A percentile compares a stretch with the other conserved stretches of the same genome.
phyloP scores from a whole-genome alignment of 441 rosid species.

The Metrosideros polymorpha region DNA sequence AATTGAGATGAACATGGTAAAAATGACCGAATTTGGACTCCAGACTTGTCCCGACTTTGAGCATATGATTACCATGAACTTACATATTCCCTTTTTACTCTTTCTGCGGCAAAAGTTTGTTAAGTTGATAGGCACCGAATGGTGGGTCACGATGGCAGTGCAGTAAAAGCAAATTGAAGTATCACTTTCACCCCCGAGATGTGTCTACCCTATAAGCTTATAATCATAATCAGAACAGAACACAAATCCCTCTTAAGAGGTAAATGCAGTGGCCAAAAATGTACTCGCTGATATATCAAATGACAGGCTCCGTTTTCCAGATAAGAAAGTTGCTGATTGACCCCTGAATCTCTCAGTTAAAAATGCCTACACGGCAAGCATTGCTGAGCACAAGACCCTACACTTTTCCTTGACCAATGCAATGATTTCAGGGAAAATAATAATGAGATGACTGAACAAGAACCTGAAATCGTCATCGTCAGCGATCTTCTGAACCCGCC shows the following conservation, averaged over 20 bases:
- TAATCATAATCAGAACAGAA: background rate
- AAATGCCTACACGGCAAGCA: background rate
- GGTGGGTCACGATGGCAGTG: background rate
- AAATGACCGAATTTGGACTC: background rate
- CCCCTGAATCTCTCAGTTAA: background rate
- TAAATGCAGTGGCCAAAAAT: background rate
- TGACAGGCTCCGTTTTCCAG: background rate
- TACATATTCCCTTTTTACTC: background rate
- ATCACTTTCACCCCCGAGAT: background rate
- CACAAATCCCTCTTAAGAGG: background rate
- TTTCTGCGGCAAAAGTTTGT: background rate
- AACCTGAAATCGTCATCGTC: constrained; percentile 85
- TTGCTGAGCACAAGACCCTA: background rate
- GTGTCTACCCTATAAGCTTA: background rate
- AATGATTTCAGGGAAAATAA: background rate
- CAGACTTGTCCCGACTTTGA: background rate
- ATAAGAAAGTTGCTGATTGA: background rate
- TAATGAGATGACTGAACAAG: background rate
- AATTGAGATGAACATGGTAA: background rate
- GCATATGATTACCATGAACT: background rate
- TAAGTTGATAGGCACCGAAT: background rate
- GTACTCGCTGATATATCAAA: background rate
- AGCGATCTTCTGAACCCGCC: constrained; percentile 70
- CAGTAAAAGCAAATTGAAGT: background rate
- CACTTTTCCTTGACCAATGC: background rate